Evolutionary conservation across 768 basidiomycete species (phyloP), one percentile per base, ranked within the genome.

Genomic region (Panaeolus cyanescens): DNA sequence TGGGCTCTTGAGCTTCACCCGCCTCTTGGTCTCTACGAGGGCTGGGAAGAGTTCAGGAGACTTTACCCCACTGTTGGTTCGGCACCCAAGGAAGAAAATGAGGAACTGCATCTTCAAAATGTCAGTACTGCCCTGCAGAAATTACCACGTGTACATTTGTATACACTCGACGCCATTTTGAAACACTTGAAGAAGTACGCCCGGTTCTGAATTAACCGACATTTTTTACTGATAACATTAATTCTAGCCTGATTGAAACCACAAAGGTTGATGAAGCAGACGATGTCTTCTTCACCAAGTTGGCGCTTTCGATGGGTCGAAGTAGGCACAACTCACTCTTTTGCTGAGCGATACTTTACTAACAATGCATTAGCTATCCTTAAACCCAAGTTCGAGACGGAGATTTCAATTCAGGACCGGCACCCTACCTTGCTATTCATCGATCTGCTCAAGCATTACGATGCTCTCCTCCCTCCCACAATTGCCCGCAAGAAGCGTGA

Each of bases 1-100:
- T 98, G 94, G 92, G 71, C 89, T 22, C 80, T 97, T n/a, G 96
- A 99, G 72, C 83, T 99, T 28, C 88, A 94, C 69, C 92, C 93
- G 7, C 95, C 96, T 28, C 72, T 97, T 10, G 83, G 86, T 17
- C 77, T 91, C 53, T 96, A 89, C 81, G 93, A 96, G 68, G 87
- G 90, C 45, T 99, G 95, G 92, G 94, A 96, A 40, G 95, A 97
- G 31, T 80, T 96, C 62, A 84, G 92, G 58, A 89, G 86, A 64
- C 65, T 97, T n/a, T 98, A 97, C 68, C 94, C 93, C 5, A 82
- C 79, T 33, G 84, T 92, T 58, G 88, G 90, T 25, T 82, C 85
- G 8, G 68, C 81, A 25, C 71, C 71, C 1, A 85, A 83, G 66
- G 66, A 69, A n/a, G 89, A 87, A 17, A 83, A 81, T 20, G 83